Evolutionary conservation across 768 basidiomycete species (phyloP).

Genomic region (Termitomyces sp.): DNA sequence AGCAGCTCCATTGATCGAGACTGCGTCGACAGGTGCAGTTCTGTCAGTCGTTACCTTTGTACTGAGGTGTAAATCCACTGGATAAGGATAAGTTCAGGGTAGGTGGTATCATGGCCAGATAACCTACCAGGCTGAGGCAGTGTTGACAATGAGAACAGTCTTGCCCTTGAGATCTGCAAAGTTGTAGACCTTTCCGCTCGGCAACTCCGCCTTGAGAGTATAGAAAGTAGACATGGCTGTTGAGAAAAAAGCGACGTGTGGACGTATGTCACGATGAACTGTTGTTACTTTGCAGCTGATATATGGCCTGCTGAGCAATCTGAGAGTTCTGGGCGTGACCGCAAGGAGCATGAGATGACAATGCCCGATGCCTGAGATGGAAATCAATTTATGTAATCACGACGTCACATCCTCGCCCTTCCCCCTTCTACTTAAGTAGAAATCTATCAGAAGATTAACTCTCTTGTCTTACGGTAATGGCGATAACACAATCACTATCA

Average conservation of each 20-base stretch:
- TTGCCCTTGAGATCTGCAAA: conserved; percentile 75
- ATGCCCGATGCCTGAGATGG: background rate
- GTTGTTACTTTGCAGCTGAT: conserved; percentile 3
- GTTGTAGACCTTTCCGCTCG: conserved; percentile 50
- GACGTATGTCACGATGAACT: background rate
- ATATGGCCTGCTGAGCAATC: conserved; percentile 29
- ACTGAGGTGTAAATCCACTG: conserved; percentile 85
- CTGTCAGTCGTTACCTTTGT: conserved; percentile 44
- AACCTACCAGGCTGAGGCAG: conserved; percentile 69
- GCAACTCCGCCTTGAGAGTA: conserved; percentile 63
- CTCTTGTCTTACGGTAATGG: too few relatives aligned
- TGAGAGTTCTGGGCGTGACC: conserved; percentile 21
- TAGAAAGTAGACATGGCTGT: conserved; percentile 44
- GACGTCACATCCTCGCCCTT: background rate
- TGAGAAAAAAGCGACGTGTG: conserved; percentile 5
- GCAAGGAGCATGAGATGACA: conserved; percentile 14
- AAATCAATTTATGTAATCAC: background rate
- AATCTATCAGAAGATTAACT: too few relatives aligned
- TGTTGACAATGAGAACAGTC: conserved; percentile 75
- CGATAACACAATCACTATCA: background rate
- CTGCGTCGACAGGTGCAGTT: background rate
- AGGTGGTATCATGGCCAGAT: background rate
- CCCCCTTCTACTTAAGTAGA: too few relatives aligned
- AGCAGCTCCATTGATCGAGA: background rate
- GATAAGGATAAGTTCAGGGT: background rate